Percentiles rank a stretch among this genome's conserved stretches.
Conservation (phyloP, 2,329 filamentous ascomycete genomes). For the Penicillium sp. region DNA sequence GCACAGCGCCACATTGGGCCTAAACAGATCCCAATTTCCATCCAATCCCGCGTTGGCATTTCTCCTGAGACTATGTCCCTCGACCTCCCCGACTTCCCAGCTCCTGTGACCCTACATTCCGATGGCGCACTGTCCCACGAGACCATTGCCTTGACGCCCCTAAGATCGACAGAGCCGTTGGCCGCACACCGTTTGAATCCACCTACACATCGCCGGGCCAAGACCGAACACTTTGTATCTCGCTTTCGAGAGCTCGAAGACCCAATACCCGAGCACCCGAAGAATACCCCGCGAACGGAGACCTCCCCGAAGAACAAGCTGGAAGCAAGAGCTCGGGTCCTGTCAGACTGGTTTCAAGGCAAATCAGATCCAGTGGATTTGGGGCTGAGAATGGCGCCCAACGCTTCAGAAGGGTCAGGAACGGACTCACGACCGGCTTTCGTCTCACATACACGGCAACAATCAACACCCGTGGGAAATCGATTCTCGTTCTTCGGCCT, state of each 20-base stretch:
- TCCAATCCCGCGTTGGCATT: conserved; percentile 27
- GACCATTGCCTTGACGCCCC: conserved; percentile 23
- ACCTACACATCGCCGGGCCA: conserved; percentile 36
- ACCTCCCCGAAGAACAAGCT: conserved; percentile 33
- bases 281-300: conserved; percentile 22
- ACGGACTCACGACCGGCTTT: conserved; percentile 14
- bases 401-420: conserved; percentile 12
- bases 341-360: conserved; percentile 57
- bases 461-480: conserved; percentile 25
- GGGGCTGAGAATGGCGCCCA: conserved; percentile 36
- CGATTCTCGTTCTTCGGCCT: conserved; percentile 49
- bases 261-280: conserved; percentile 15
- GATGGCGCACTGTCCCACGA: conserved; percentile 22
- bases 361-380: conserved; percentile 53
- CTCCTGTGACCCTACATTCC: conserved; percentile 27
- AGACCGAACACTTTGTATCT: conserved; percentile 36
- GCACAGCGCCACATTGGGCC: conserved; percentile 20
- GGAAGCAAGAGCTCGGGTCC: conserved; percentile 35
- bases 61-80: conserved; percentile 21
- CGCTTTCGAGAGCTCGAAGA: conserved; percentile 30
- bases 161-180: conserved; percentile 14
- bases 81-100: conserved; percentile 7
- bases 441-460: conserved; percentile 18
- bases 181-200: conserved; percentile 16
- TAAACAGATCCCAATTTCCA: conserved; percentile 28